A percentile compares a stretch with the other conserved stretches of the same genome.
phyloP scores from a whole-genome alignment of 257 asterid species.

The Lycium ferocissimum region DNA sequence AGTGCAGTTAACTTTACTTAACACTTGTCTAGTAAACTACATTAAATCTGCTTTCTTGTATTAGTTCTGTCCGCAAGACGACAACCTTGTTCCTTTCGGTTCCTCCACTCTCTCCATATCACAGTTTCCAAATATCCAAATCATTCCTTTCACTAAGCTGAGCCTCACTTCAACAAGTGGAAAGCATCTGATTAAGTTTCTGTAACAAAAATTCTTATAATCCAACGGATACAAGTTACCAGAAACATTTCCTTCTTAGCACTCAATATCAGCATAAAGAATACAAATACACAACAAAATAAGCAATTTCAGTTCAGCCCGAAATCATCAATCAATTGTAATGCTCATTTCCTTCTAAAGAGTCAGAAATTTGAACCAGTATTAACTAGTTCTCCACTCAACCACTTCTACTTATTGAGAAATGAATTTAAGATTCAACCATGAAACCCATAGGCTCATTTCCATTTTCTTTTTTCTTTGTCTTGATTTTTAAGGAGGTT shows the following conservation, averaged over 20 bases:
- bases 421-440: background rate
- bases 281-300: background rate
- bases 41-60: background rate
- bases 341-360: background rate
- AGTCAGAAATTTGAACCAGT: background rate
- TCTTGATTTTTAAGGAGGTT: slow-evolving; percentile 13
- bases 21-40: background rate
- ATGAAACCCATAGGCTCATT: background rate
- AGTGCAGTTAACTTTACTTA: background rate
- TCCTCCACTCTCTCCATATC: background rate
- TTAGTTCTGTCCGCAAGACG: background rate
- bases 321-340: background rate
- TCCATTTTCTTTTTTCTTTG: background rate
- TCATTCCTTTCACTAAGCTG: slow-evolving; percentile 10
- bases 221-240: slow-evolving; percentile 19
- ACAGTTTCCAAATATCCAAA: slow-evolving; percentile 20
- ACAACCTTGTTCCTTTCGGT: background rate
- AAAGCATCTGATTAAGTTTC: background rate
- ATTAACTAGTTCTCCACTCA: slow-evolving; percentile 20
- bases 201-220: background rate
- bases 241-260: background rate
- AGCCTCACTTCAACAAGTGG: slow-evolving; percentile 1
- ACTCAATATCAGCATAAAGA: background rate
- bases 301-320: background rate
- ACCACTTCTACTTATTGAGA: background rate